These are phyloP conservation scores for Truncatella angustata DNA, from an alignment of 2,329 filamentous ascomycete genomes.

Conservation along the genomic window DNA sequence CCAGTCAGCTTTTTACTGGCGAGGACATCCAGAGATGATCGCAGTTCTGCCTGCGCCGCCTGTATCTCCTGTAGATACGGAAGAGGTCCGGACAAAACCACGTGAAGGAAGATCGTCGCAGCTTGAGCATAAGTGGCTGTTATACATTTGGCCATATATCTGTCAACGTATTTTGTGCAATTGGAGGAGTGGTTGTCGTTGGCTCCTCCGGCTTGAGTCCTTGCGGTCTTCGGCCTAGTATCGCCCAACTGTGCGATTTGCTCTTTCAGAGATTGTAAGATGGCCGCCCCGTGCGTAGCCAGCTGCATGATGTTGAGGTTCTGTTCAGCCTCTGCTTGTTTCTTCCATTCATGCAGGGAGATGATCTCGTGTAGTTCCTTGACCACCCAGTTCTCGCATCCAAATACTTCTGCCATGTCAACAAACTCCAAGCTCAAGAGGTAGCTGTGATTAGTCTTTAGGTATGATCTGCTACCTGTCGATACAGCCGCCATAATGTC, in stretches of 20 bases:
- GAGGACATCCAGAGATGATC: background rate
- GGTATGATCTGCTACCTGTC: too few species aligned
- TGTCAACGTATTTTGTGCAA: background rate
- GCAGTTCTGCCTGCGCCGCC: background rate
- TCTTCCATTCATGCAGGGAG: too few species aligned
- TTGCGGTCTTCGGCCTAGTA: background rate
- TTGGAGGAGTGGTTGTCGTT: background rate
- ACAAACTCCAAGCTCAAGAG: too few species aligned
- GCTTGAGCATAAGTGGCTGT: background rate
- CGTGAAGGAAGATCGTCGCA: background rate
- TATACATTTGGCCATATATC: background rate
- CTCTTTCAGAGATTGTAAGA: background rate
- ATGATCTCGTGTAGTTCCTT: too few species aligned
- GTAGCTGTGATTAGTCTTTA: too few species aligned
- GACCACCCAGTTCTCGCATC: too few species aligned
- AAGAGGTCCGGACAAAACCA: slow-evolving; percentile 1
- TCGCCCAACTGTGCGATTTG: slow-evolving; percentile 1
- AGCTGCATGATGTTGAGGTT: background rate
- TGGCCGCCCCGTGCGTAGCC: background rate
- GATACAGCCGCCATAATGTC: too few species aligned
- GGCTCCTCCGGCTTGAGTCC: background rate
- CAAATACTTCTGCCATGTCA: too few species aligned
- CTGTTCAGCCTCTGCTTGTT: background rate
- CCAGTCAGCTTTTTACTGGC: background rate
- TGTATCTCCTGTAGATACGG: background rate